Evolutionary conservation across 306 rosid species (phyloP).

Genomic region (Gastrolobium bilobum): DNA sequence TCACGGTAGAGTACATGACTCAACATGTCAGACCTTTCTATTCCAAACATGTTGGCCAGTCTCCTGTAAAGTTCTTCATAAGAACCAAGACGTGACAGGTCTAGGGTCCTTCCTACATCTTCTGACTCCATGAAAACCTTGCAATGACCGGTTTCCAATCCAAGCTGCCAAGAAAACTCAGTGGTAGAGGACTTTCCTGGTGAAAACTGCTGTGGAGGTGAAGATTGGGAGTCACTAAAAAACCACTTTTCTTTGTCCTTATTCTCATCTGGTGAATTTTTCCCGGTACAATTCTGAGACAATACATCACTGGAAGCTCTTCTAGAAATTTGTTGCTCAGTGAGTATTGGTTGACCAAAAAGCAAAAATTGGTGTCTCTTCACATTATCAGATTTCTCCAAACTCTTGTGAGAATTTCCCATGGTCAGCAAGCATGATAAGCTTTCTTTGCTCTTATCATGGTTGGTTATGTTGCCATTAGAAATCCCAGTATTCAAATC

Average conservation of each 20-base stretch:
- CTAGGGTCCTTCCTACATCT: constrained; percentile 90
- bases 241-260: constrained; percentile 59
- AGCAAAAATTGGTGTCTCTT: constrained; percentile 87
- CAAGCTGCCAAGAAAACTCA: constrained; percentile 70
- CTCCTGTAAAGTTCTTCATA: constrained; percentile 82
- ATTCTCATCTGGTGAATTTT: constrained; percentile 47
- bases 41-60: constrained; percentile 87
- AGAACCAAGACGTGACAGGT: constrained; percentile 73
- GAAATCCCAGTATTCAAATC: constrained; percentile 63
- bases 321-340: constrained; percentile 85
- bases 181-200: constrained; percentile 62
- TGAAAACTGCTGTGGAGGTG: constrained; percentile 54
- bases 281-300: constrained; percentile 52
- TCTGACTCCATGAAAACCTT: constrained; percentile 95
- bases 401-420: constrained; percentile 70
- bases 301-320: constrained; percentile 58
- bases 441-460: constrained; percentile 61
- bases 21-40: constrained; percentile 74
- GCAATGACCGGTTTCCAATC: constrained; percentile 82
- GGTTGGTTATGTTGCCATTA: constrained; percentile 54
- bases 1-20: constrained; percentile 87
- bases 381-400: constrained; percentile 74
- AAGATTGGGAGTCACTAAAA: constrained; percentile 58
- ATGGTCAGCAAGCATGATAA: constrained; percentile 75
- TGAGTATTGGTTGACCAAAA: constrained; percentile 96